Evolutionary conservation across 768 basidiomycete genomes (phyloP), one percentile per base, ranked within the genome.

Genomic region (Phanerochaete sordida): DNA sequence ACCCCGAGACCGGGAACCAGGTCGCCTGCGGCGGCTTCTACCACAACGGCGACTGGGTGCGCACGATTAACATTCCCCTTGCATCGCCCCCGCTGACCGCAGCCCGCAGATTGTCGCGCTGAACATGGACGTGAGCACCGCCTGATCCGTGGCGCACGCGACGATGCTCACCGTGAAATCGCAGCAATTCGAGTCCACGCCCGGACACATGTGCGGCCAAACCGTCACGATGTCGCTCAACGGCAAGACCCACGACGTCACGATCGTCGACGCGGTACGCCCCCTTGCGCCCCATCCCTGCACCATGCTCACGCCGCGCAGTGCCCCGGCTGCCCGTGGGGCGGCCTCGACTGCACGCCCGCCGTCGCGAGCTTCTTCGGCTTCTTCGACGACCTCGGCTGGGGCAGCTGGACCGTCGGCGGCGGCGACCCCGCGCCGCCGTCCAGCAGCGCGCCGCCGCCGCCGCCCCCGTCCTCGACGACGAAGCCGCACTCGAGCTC

Each of bases 251-350:
- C 70, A 81, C 0, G 65, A 66, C 37, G 91, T 90, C 4, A 77
- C 75, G 6, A 82, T 93, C 63, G 75, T 74, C 65, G 91, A 93
- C 62, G 73, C 79, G 75, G 88, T 86, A 6, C 24, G 37, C 12
- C 3, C 13, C n/a, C n/a, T 21, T 23, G n/a, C 9, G 4, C 3
- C 12, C 26, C 11, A 19, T 43, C 7, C 7, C 23, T 26, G 16
- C n/a, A 26, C 24, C 23, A 26, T 21, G 24, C 28, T 9, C 27
- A 28, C 23, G 30, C 35, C 15, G 37, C 56, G 23, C 70, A 87
- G 81, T 88, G 88, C 70, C 82, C 83, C 47, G 81, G 79, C 45
- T 88, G 86, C 64, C 78, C 78, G 3, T 80, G 71, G 45, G 80
- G 79, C 16, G 84, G 78, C 21, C 79, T 89, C 52, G 87, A 89